A percentile compares a stretch with the other conserved stretches of the same genome.
phyloP scores from a whole-genome alignment of 805 yeast genomes.

The Candida coleopterorum region DNA sequence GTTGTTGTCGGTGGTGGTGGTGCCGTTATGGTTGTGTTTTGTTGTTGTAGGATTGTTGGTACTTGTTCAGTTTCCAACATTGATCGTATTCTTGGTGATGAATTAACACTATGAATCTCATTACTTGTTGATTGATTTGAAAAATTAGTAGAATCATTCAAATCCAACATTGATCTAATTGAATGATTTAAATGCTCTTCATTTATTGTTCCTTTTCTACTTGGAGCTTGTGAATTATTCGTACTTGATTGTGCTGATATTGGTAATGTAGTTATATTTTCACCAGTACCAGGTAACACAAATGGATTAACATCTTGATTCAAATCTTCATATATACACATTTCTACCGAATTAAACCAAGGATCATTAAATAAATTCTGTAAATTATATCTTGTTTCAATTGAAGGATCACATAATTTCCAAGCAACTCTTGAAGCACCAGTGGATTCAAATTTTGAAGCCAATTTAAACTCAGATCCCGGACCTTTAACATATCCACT shows the following conservation, averaged over 20 bases:
- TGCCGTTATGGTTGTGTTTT: too few species aligned
- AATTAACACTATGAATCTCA: slow-evolving; percentile 10
- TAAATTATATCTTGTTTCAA: slow-evolving; percentile 49
- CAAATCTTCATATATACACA: slow-evolving; percentile 52
- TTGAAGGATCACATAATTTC: slow-evolving; percentile 67
- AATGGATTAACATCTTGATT: slow-evolving; percentile 37
- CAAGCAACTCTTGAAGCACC: slow-evolving; percentile 69
- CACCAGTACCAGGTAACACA: slow-evolving; percentile 23
- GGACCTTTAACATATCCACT: slow-evolving; percentile 51
- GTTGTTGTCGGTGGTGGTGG: too few species aligned
- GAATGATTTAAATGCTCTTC: slow-evolving; percentile 22
- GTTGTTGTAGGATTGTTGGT: too few species aligned
- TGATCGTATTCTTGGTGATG: slow-evolving; percentile 22
- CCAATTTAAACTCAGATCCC: slow-evolving; percentile 68
- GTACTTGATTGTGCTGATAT: slow-evolving; percentile 12
- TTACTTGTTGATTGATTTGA: not conserved
- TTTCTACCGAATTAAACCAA: slow-evolving; percentile 56
- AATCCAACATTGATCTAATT: slow-evolving; percentile 37
- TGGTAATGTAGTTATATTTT: slow-evolving; percentile 7
- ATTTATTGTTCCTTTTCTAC: slow-evolving; percentile 32
- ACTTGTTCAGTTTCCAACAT: slow-evolving; percentile 15
- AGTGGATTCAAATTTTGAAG: slow-evolving; percentile 51
- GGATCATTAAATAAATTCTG: slow-evolving; percentile 54
- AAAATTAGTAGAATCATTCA: slow-evolving; percentile 13
- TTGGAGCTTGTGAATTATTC: slow-evolving; percentile 24